phyloP scores from a whole-genome alignment of 306 rosid genomes.

The Malus orientalis region DNA sequence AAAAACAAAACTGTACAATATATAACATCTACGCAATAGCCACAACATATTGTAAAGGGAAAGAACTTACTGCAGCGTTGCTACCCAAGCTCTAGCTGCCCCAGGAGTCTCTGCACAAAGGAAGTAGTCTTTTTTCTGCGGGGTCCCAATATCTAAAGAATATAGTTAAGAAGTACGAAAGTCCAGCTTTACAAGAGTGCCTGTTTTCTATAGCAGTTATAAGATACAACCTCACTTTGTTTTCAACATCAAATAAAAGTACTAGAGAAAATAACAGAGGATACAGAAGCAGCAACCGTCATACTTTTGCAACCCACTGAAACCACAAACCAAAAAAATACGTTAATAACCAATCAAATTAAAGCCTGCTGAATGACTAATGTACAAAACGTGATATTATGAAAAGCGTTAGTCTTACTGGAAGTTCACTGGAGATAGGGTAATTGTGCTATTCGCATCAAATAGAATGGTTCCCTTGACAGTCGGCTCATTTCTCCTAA shows the following conservation, averaged over 20 bases:
- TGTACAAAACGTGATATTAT: neutral
- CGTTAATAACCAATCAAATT: conserved; percentile 10
- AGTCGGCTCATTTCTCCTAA: conserved; percentile 77
- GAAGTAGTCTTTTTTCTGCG: conserved; percentile 93
- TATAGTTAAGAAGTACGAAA: conserved; percentile 33
- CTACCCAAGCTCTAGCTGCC: conserved; percentile 98
- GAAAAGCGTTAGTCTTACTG: conserved; percentile 52
- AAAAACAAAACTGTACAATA: neutral
- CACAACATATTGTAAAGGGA: neutral
- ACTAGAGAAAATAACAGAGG: conserved; percentile 27
- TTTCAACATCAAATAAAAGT: neutral
- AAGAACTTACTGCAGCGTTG: conserved; percentile 82
- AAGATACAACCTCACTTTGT: neutral
- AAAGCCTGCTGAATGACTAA: conserved; percentile 4
- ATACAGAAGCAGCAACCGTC: conserved; percentile 98
- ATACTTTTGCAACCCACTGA: conserved; percentile 82
- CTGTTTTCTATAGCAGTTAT: neutral
- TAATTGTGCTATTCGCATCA: conserved; percentile 85
- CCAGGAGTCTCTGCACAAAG: conserved; percentile 98
- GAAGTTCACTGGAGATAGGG: conserved; percentile 90
- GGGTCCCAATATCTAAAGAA: conserved; percentile 78
- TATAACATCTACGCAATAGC: neutral
- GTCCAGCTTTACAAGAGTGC: neutral
- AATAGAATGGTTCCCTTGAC: conserved; percentile 78
- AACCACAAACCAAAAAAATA: conserved; percentile 9